A percentile compares a stretch with the other conserved stretches of the same genome.
Evolutionary conservation across 768 basidiomycete genomes (phyloP).

Genomic region (Daedaleopsis nitida): DNA sequence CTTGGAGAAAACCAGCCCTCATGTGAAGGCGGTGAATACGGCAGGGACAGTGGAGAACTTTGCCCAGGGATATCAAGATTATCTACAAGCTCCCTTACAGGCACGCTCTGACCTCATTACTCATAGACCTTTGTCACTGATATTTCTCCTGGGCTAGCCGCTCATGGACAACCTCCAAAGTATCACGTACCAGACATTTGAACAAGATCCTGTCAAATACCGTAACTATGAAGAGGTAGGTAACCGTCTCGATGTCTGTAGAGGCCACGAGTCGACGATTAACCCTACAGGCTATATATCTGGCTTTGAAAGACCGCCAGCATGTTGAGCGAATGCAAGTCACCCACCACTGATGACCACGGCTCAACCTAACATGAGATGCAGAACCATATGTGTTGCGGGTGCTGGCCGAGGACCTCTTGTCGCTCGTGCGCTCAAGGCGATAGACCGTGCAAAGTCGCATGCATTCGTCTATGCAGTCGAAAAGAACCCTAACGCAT

Average conservation of each 20-base stretch:
- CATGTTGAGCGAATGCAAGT: constrained; percentile 61
- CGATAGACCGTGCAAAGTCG: constrained; percentile 66
- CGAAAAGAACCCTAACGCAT: constrained; percentile 97
- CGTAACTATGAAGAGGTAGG: constrained; percentile 88
- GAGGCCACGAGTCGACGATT: background rate
- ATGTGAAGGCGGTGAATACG: constrained; percentile 61
- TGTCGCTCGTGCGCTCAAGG: constrained; percentile 80
- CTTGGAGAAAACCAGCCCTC: constrained; percentile 75
- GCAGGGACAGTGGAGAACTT: constrained; percentile 85
- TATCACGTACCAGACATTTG: constrained; percentile 95
- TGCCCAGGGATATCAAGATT: constrained; percentile 93
- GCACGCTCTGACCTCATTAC: constrained; percentile 27
- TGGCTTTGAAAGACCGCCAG: constrained; percentile 75
- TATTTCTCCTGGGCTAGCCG: constrained; percentile 57
- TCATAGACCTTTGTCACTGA: background rate
- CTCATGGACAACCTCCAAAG: constrained; percentile 97
- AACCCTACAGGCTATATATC: constrained; percentile 68
- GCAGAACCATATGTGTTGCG: constrained; percentile 84
- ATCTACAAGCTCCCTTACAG: constrained; percentile 92
- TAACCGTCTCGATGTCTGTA: background rate
- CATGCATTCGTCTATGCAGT: constrained; percentile 79
- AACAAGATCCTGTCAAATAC: constrained; percentile 97
- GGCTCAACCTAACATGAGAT: background rate
- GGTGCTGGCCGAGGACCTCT: constrained; percentile 96
- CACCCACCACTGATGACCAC: background rate